phyloP scores from a whole-genome alignment of 306 rosid genomes.

The Lotus japonicus region DNA sequence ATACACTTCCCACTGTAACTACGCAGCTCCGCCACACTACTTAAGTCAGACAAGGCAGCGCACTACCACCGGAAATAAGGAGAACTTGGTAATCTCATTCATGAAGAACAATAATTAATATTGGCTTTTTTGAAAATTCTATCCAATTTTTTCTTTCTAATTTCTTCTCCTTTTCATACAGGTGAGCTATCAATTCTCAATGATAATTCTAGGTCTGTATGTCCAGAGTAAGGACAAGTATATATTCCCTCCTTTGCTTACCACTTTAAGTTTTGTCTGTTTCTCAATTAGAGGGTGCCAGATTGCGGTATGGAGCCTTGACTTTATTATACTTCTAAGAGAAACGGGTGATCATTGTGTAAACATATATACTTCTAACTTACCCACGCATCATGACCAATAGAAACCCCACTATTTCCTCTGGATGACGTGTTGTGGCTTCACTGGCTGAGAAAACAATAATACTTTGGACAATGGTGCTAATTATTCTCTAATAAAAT shows the following conservation, averaged over 20 bases:
- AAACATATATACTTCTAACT: constrained; percentile 7
- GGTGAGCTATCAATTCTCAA: constrained; percentile 48
- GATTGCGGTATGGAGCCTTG: constrained; percentile 27
- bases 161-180: constrained; percentile 1
- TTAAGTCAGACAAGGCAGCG: too few relatives aligned
- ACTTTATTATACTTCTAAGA: constrained; percentile 9
- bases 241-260: neutral
- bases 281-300: constrained; percentile 25
- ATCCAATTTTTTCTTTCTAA: neutral
- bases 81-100: too few relatives aligned
- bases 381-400: constrained; percentile 15
- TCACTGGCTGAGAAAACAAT: constrained; percentile 32
- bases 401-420: neutral
- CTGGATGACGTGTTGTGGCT: constrained; percentile 12
- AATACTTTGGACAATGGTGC: neutral
- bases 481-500: too few relatives aligned
- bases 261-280: constrained; percentile 10
- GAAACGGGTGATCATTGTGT: neutral
- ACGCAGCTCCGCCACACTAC: too few relatives aligned
- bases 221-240: constrained; percentile 18
- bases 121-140: too few relatives aligned
- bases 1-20: too few relatives aligned
- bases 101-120: too few relatives aligned
- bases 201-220: constrained; percentile 18
- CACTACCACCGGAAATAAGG: too few relatives aligned